Evolutionary conservation across 2,329 filamentous ascomycete species (phyloP), one percentile per base, ranked within the genome.

Genomic region (Botryotinia calthae): DNA sequence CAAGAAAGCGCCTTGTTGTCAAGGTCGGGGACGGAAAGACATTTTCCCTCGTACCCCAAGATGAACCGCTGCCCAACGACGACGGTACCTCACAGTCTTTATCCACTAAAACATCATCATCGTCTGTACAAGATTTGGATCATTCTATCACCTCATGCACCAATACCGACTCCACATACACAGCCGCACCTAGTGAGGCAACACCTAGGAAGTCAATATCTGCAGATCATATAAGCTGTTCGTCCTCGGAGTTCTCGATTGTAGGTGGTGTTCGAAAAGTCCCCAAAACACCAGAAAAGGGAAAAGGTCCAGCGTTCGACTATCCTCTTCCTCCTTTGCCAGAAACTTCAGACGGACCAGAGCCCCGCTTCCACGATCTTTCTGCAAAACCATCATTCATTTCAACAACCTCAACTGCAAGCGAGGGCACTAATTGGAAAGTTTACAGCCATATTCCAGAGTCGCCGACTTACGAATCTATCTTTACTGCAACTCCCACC

Each of bases 201-300:
- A 69, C 76, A 61, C 74, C 78, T 48, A 71, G 76, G 67, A 72
- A 70, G 64, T 70, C 76, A 70, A 76, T 78, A 77, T 76, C 75
- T 76, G 76, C 74, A 62, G 77, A 80, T 79, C 77, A 75, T 80
- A 80, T 78, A 75, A 78, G 69, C 73, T 76, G 65, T 65, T 78
- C 79, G 44, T 79, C 79, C 64, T 79, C 77, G 76, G 79, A 81
- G 69, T 81, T 79, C 75, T 73, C 78, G 64, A 76, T 81, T 54
- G 78, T 80, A 22, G 80, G 80, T 66, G 80, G 80, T 69, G 76
- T 81, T 70, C 79, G 80, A 51, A 81, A 81, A 74, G 80, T 81
- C 44, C 78, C 80, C 56, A 79, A 79, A 72, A 81, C 78, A 73
- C 80, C 80, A 76, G 78, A 81, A 58, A 80, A 80, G 74, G 76